These are phyloP conservation scores for Aureobasidium sp. DNA, from an alignment of 2,329 filamentous ascomycete species.

Conservation along the genomic window DNA sequence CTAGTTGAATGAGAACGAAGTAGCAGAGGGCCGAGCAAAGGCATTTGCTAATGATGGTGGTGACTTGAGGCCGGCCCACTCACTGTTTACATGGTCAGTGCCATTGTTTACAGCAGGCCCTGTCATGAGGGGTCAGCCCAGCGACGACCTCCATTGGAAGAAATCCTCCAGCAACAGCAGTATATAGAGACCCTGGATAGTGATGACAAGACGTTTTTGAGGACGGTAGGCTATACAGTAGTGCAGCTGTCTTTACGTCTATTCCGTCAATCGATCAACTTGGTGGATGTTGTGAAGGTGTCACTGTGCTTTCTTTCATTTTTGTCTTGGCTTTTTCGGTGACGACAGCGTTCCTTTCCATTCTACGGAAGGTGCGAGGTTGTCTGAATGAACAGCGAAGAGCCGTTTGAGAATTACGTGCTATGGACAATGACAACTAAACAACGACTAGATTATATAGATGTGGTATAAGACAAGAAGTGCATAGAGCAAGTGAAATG, in stretches of 20 bases:
- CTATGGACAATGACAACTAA: neutral
- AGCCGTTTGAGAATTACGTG: neutral
- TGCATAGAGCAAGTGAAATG: neutral
- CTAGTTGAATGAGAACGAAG: neutral
- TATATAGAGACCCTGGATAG: neutral
- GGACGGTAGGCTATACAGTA: neutral
- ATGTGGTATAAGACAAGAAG: neutral
- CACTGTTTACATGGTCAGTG: slow-evolving; percentile 10
- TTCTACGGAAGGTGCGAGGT: neutral
- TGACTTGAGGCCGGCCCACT: neutral
- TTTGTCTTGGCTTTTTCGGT: slow-evolving; percentile 12
- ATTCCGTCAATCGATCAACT: neutral
- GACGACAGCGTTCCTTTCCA: slow-evolving; percentile 10
- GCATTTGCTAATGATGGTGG: slow-evolving; percentile 11
- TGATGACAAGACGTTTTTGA: neutral
- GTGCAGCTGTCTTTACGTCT: neutral
- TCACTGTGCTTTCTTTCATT: slow-evolving; percentile 5
- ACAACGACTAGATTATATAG: neutral
- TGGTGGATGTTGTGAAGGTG: neutral
- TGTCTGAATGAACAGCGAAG: neutral
- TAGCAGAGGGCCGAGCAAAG: neutral
- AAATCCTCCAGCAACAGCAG: neutral
- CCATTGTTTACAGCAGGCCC: slow-evolving; percentile 1
- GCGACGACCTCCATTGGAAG: neutral
- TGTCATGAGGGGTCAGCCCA: slow-evolving; percentile 2